Base-by-base conservation (phyloP, 2,329 filamentous ascomycete species). In the Arachnopeziza araneosa region DNA sequence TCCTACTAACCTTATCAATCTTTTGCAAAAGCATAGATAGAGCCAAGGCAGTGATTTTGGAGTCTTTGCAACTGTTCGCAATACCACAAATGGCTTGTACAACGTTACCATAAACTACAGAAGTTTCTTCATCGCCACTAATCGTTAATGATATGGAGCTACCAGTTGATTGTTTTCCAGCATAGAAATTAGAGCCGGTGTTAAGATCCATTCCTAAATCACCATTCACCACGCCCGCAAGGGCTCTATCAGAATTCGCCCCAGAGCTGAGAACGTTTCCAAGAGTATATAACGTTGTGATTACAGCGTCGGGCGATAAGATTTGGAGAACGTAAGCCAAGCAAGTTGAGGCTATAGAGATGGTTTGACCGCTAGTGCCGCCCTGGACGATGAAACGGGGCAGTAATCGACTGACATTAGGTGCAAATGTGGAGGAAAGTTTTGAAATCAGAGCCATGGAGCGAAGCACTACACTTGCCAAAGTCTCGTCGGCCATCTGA, bases 1-100 rank as follows among this genome's bases (percentile, higher is more conserved):
- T 78, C 61, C 84, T 80, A 69, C 85, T 95, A 58, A 97, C 85
- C 74, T 95, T 93, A 62, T 89, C 87, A 60, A 98, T 84, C 74
- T 99, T 98, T 71, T 99, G 95, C n/a, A 96, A 77, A 24, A 99
- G 84, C 87, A 99, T 97, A 0, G 92, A 96, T 68, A 97, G 89
- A 1, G 93, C 93, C 56, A 99, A 79, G 5, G 93, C 93, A 7
- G 89, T 95, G 57, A 99, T 96, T 75, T 97, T 96, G 61, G 91
- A 87, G 69, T 99, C 93, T 54, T 88, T 83, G 71, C 88, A 92
- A 60, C 84, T 87, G 23, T 83, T 84, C 0, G 95, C 91, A 71
- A 99, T 91, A n/a, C 87, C 87, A 60, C 96, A 93, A 63, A 99
- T 93, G 0, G 93, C 91, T 71, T 96, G 88, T n/a, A 98, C 86